Evolutionary conservation across 805 yeast genomes (phyloP), one percentile per base, ranked within the genome.

Genomic region (Saccharomyces kudriavzevii): DNA sequence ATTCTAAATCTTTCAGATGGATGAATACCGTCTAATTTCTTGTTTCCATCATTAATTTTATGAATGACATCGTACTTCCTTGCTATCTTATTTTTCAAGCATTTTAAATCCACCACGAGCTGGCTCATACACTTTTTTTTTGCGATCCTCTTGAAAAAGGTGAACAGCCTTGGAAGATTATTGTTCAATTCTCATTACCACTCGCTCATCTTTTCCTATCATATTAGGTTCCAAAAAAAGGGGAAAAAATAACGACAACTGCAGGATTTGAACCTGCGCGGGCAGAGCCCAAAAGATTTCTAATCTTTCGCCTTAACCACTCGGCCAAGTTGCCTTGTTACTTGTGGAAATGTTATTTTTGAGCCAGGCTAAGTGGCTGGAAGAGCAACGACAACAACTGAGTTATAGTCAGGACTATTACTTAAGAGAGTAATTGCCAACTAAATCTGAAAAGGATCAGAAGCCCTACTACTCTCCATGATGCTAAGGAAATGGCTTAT

Each of bases 251-350:
- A 63, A 55, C 82, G 83, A 79, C 83, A 78, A 75, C 82, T 75
- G 82, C 83, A 79, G 83, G 83, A 79, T 69, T 79, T 81, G 83
- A 79, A 78, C 78, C 78, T 74, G 77, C 77, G 78, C 78, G 77
- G 78, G 77, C 70, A 73, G 70, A 67, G 72, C 77, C 78, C 77
- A 74, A 74, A 74, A 74, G 77, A 74, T 75, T 73, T 72, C 77
- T 73, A 74, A 75, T 77, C 81, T 77, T 76, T 77, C 80, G 79
- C 81, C 80, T 77, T 77, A 77, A 77, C 81, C 81, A 74, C 81
- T 77, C 81, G 81, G 81, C 79, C 81, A 77, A 70, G 72, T 67
- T 71, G 75, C 74, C 75, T 54, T 28, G 4, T 35, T 2, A 24
- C 24, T 26, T 11, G 4, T 25, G 10, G 9, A 5, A 27, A 11